phyloP scores from a whole-genome alignment of 2,329 filamentous ascomycete species.

The Phialocephala subalpina region DNA sequence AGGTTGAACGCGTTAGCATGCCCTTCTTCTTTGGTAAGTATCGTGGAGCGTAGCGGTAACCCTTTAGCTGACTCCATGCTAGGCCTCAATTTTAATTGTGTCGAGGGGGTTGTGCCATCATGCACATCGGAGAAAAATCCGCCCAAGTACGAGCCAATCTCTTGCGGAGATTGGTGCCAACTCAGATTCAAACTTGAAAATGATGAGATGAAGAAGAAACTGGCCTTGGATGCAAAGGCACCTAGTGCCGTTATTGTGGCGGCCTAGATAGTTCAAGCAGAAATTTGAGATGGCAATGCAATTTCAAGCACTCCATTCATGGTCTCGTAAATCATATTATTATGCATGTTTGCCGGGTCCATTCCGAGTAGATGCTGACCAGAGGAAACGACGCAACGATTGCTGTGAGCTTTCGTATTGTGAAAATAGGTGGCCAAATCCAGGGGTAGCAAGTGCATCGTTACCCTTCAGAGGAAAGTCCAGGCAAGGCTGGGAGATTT shows the following conservation, averaged over 20 bases:
- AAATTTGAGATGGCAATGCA: neutral
- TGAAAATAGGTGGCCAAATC: neutral
- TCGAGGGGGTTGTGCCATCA: slow-evolving; percentile 56
- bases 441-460: no score
- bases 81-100: slow-evolving; percentile 60
- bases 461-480: no score
- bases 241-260: slow-evolving; percentile 39
- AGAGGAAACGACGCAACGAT: neutral
- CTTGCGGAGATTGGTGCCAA: slow-evolving; percentile 54
- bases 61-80: neutral
- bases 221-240: slow-evolving; percentile 29
- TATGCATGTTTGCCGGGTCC: neutral
- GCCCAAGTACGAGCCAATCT: slow-evolving; percentile 59
- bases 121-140: slow-evolving; percentile 55
- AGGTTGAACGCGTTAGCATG: slow-evolving; percentile 57
- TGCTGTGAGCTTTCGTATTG: neutral
- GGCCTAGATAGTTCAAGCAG: slow-evolving; percentile 22
- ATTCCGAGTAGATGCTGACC: neutral
- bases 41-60: neutral
- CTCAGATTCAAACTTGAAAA: slow-evolving; percentile 41
- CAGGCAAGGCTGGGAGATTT: no score
- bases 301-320: slow-evolving; percentile 8
- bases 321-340: neutral
- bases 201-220: slow-evolving; percentile 38
- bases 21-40: slow-evolving; percentile 61